Base-by-base conservation (phyloP, 1,284 basidiomycete species). In the Rhodotorula sp. region DNA sequence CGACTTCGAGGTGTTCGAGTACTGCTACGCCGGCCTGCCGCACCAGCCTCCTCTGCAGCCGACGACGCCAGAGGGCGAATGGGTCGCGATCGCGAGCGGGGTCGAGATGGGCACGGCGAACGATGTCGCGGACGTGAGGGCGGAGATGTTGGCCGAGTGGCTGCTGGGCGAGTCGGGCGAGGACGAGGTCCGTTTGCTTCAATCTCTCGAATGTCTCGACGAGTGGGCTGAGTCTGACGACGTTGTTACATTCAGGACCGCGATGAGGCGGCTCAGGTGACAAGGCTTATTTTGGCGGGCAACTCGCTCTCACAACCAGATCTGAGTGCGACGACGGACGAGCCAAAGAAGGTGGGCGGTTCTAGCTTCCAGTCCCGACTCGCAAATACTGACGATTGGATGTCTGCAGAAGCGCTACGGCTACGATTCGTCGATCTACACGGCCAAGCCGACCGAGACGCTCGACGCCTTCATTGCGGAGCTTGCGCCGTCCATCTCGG, bases 1-100 rank as follows among this genome's bases (percentile, higher is more conserved):
- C 12, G 93, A 97, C 74, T 98, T 99, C 78, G 91, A 97, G 79
- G 94, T 97, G 7, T 86, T 91, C n/a, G 96, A 98, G 81, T 81
- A 92, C 8, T 93, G 92, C 81, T 92, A 87, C 79, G 87, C 94
- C 4, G 94, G 90, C 0, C 84, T 94, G 82, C 89, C 93, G 13
- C 88, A 88, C 2, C 88, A 90, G 74, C 80, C 79, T 16, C 60
- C 70, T 68, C 55, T 78, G 1, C 60, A 74, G 72, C 78, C 21
- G 75, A 77, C 16, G 72, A 80, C 16, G 81, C 80, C 45, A 77
- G 83, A 85, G 80, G 86, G 86, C 67, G 85, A 82, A 79, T 96
- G 91, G 88, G 85, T 97, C 50, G 94, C 90, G 5, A 78, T 92
- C 3, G 85, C 91, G 4, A 94, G 92, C n/a, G 94, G 95, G 0